Conservation (phyloP, 2,329 filamentous ascomycete genomes). For the Pyrenophora teres region DNA sequence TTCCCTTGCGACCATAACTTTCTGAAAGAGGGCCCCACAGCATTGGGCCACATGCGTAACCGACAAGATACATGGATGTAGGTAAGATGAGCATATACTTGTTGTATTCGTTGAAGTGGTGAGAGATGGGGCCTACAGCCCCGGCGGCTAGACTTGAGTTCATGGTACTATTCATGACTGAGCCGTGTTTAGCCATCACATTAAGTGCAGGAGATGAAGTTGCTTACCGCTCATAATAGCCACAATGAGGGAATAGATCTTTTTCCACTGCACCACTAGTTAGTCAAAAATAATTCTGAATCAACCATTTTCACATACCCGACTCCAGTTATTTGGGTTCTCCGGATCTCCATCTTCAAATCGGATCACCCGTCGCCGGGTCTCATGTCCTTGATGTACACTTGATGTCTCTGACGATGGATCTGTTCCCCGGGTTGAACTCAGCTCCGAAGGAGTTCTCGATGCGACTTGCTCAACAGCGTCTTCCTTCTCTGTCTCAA, state of each 20-base stretch:
- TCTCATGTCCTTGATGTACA: slow-evolving; percentile 1
- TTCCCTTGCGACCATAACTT: slow-evolving; percentile 51
- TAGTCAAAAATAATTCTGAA: background rate
- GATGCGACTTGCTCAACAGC: slow-evolving; percentile 29
- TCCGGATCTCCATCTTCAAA: slow-evolving; percentile 49
- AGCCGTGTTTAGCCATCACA: background rate
- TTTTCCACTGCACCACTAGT: slow-evolving; percentile 54
- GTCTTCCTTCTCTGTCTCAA: slow-evolving; percentile 35
- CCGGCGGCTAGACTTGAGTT: slow-evolving; percentile 66
- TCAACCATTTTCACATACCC: slow-evolving; percentile 18
- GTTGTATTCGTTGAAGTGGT: slow-evolving; percentile 61
- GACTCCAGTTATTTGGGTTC: slow-evolving; percentile 52
- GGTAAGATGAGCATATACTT: slow-evolving; percentile 53
- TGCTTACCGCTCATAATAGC: slow-evolving; percentile 60
- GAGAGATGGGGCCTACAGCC: slow-evolving; percentile 62
- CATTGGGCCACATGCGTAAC: slow-evolving; percentile 53
- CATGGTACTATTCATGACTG: slow-evolving; percentile 67
- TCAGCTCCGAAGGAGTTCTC: slow-evolving; percentile 12
- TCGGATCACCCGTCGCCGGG: slow-evolving; percentile 38
- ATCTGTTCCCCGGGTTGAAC: slow-evolving; percentile 12
- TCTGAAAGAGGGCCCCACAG: slow-evolving; percentile 53
- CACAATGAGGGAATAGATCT: slow-evolving; percentile 59
- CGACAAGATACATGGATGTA: slow-evolving; percentile 57
- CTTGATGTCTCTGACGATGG: slow-evolving; percentile 14
- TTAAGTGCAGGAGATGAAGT: background rate